These are phyloP conservation scores for Salvia hispanica DNA, from an alignment of 257 asterid genomes.

Conservation along the genomic window DNA sequence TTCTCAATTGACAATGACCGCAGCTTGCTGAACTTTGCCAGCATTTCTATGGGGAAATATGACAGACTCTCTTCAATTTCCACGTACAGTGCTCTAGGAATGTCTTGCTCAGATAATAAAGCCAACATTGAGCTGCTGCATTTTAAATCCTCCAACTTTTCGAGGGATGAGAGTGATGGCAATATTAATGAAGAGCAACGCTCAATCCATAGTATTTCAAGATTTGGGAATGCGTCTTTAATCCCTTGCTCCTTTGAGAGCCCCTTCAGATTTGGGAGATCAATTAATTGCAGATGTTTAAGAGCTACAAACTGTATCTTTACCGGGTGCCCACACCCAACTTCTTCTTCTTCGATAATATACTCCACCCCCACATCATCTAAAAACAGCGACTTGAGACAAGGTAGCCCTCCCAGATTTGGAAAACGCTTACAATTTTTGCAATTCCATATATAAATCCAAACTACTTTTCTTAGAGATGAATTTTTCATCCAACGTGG, in stretches of 20 bases:
- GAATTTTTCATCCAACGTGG: constrained; percentile 34
- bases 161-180: not conserved
- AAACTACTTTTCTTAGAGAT: constrained; percentile 16
- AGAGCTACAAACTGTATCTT: too few relatives aligned
- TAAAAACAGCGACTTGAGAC: not conserved
- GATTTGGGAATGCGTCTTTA: not conserved
- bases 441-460: not conserved
- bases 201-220: not conserved
- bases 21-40: too few relatives aligned
- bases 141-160: too few relatives aligned
- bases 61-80: not conserved
- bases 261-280: too few relatives aligned
- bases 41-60: not conserved
- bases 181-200: not conserved
- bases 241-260: too few relatives aligned
- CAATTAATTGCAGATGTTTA: too few relatives aligned
- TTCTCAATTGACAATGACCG: not conserved
- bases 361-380: constrained; percentile 15
- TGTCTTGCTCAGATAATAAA: not conserved
- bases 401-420: constrained; percentile 27
- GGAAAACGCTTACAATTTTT: constrained; percentile 21
- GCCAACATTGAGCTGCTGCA: too few relatives aligned
- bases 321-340: not conserved
- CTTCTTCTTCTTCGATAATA: not conserved
- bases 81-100: not conserved